These are phyloP conservation scores for Cordyceps pruinosa DNA, from an alignment of 2,329 filamentous ascomycete genomes.

Conservation along the genomic window DNA sequence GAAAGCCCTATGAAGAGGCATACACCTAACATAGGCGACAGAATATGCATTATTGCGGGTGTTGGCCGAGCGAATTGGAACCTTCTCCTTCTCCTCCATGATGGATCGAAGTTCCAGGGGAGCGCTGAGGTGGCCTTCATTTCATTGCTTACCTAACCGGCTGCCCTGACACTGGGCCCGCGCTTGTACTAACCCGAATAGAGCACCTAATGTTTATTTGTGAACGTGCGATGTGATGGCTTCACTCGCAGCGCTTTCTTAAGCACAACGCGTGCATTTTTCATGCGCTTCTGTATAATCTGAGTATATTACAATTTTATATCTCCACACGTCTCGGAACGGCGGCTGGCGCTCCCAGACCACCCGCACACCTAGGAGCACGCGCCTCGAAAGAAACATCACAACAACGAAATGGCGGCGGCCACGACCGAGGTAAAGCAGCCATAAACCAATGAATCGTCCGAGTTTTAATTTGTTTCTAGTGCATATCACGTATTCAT, in stretches of 20 bases:
- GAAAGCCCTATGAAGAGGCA: conserved; percentile 55
- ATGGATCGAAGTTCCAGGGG: neutral
- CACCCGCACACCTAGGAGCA: neutral
- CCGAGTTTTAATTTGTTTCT: neutral
- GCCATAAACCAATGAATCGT: neutral
- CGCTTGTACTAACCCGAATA: neutral
- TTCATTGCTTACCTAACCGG: conserved; percentile 8
- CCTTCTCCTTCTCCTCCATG: neutral
- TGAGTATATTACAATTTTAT: no score
- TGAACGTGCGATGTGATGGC: neutral
- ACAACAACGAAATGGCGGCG: conserved; percentile 10
- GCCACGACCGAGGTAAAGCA: conserved; percentile 7
- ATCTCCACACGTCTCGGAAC: no score
- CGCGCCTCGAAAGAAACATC: neutral
- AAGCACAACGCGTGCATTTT: neutral
- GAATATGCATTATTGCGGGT: conserved; percentile 58
- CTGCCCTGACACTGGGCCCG: neutral
- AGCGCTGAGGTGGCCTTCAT: conserved; percentile 11
- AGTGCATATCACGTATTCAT: conserved; percentile 42
- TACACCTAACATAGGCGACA: conserved; percentile 55
- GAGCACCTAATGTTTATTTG: neutral
- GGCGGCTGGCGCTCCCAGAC: neutral
- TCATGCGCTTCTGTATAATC: neutral
- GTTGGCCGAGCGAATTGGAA: neutral
- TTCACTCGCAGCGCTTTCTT: neutral